Evolutionary conservation across 805 yeast species (phyloP).

Genomic region (Kodamaea leandrae): DNA sequence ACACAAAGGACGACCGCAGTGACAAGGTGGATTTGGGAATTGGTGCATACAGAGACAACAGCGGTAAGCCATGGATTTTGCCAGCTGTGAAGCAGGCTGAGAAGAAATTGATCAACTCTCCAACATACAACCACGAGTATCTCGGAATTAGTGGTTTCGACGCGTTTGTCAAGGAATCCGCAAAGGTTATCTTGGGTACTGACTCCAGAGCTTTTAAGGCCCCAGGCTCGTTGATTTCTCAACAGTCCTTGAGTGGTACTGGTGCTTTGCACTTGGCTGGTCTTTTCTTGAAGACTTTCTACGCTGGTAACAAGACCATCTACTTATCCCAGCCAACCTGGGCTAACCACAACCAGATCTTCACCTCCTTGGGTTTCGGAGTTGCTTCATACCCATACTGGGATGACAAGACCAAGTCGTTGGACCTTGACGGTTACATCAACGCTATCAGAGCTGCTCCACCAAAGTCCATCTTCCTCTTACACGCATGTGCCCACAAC

Average conservation of each 20-base stretch:
- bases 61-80: conserved; percentile 69
- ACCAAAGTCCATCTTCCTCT: conserved; percentile 70
- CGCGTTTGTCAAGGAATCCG: conserved; percentile 65
- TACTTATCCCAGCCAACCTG: conserved; percentile 92
- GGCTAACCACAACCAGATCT: conserved; percentile 92
- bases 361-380: conserved; percentile 63
- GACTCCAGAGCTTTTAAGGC: conserved; percentile 52
- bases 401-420: conserved; percentile 65
- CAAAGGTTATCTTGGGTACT: conserved; percentile 67
- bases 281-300: conserved; percentile 56
- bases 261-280: conserved; percentile 92
- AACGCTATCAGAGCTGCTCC: conserved; percentile 63
- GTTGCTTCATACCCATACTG: conserved; percentile 82
- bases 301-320: conserved; percentile 43
- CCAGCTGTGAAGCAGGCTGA: conserved; percentile 74
- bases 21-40: conserved; percentile 83
- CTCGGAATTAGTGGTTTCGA: conserved; percentile 77
- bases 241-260: conserved; percentile 82
- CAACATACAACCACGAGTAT: conserved; percentile 80
- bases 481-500: conserved; percentile 97
- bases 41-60: conserved; percentile 72
- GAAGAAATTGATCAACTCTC: conserved; percentile 53
- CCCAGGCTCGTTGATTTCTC: conserved; percentile 50
- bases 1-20: conserved; percentile 52
- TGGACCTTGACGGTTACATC: conserved; percentile 70